Conservation (phyloP, 169 alveolate species). For the Plasmodium inui region DNA sequence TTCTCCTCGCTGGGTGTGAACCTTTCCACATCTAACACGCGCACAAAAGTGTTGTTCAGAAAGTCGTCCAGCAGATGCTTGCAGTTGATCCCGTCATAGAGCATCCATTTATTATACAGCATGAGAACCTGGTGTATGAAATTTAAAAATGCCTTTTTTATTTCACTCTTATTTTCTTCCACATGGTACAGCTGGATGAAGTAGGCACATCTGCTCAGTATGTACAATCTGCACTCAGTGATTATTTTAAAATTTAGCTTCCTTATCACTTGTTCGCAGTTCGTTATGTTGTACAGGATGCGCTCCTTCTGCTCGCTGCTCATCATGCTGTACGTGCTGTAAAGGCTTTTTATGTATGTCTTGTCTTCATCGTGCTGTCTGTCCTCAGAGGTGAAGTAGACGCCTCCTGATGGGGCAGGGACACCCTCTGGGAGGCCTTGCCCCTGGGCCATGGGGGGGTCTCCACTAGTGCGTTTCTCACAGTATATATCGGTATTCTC, state of each 20-base stretch:
- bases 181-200: constrained; percentile 39
- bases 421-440: not conserved
- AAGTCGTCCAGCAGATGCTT: constrained; percentile 51
- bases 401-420: not conserved
- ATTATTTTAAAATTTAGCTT: constrained; percentile 44
- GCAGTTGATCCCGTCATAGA: constrained; percentile 38
- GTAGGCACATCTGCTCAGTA: constrained; percentile 40
- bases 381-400: not conserved
- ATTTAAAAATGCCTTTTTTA: constrained; percentile 60
- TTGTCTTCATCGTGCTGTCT: not conserved
- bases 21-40: constrained; percentile 10
- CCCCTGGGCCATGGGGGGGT: not conserved
- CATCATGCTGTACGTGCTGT: constrained; percentile 20
- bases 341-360: not conserved
- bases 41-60: constrained; percentile 38
- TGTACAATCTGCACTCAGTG: constrained; percentile 59
- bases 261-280: constrained; percentile 20
- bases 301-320: constrained; percentile 13
- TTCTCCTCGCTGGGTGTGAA: not conserved
- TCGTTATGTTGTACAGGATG: constrained; percentile 13
- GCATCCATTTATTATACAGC: constrained; percentile 50
- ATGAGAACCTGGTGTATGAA: constrained; percentile 58
- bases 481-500: not conserved
- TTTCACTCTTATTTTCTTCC: constrained; percentile 32
- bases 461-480: not conserved